Base-by-base conservation (phyloP, 2,329 filamentous ascomycete genomes). In the Verticillium klebahnii region DNA sequence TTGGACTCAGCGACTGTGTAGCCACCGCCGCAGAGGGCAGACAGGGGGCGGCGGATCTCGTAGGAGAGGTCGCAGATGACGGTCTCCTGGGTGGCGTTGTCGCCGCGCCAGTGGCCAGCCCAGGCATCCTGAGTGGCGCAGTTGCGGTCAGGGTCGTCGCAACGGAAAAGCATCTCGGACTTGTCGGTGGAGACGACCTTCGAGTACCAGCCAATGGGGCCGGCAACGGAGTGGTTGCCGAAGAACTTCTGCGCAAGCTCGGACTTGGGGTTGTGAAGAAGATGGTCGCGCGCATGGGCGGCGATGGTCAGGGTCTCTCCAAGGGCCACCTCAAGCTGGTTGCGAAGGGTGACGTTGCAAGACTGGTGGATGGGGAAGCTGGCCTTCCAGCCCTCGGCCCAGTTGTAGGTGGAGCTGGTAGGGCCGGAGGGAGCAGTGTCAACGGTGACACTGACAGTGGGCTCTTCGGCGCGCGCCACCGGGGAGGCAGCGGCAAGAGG, bases 21-120 rank as follows among this genome's bases (percentile, higher is more conserved):
- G 58, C 88, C 88, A 19, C 82, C 75, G 31, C 79, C 80, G 72
- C 89, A 91, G 69, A 90, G 78, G 34, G 81, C 80, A 58, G 81
- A 77, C 8, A 91, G 81, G 23, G 80, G 81, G 39, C 80, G 81
- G 57, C 88, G 85, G 56, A 79, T 80, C 40, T 75, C 69, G 72
- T 85, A 91, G 1, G 86, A 89, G 1, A 84, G 77, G 5, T 82
- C 80, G 73, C 88, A 91, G 72, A 91, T 90, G 66, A 90, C 88
- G 2, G 88, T 91, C 73, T 91, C 87, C 1, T 79, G 74, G 2
- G 86, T 86, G 2, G 82, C 87, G 64, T 90, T 90, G 31, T 72
- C 69, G 54, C 88, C 88, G 60, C 89, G 84, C 84, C 84, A 89
- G 77, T 91, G 88, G 37, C 88, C 88, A 56, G 79, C 88, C 82